These are phyloP conservation scores for Strigomonas galati DNA, from an alignment of 208 protist genomes.

Conservation along the genomic window DNA sequence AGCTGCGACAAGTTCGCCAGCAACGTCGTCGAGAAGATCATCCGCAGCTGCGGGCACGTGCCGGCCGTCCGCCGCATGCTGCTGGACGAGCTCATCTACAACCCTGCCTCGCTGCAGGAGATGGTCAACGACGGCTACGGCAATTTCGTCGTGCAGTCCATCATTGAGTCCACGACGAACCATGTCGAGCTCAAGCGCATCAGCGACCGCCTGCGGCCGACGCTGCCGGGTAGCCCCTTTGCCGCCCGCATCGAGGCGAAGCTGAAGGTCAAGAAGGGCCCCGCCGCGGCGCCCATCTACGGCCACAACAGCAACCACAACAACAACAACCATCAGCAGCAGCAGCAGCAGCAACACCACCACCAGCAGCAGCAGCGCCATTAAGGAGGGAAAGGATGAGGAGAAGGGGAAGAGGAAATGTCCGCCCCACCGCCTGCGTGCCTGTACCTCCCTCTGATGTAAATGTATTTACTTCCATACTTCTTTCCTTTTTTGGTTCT, in stretches of 20 bases:
- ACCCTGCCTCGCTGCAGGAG: conserved; percentile 69
- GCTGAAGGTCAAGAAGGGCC: conserved; percentile 21
- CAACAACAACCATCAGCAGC: conserved; percentile 11
- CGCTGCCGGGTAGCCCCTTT: conserved; percentile 43
- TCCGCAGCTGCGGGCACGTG: conserved; percentile 55
- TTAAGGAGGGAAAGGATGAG: background rate
- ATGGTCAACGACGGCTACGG: conserved; percentile 74
- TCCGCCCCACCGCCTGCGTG: background rate
- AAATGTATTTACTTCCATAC: background rate
- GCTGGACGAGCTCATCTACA: conserved; percentile 83
- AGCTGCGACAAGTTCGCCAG: conserved; percentile 81
- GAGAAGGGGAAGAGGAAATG: background rate
- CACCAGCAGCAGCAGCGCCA: conserved; percentile 8
- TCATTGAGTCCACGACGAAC: conserved; percentile 50
- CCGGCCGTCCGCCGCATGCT: conserved; percentile 61
- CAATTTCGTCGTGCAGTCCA: conserved; percentile 85
- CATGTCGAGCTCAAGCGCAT: conserved; percentile 64
- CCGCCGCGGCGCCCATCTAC: background rate
- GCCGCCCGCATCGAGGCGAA: conserved; percentile 37
- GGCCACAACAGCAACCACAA: conserved; percentile 3
- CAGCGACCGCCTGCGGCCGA: conserved; percentile 57
- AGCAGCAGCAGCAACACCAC: background rate
- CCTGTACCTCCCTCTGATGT: background rate
- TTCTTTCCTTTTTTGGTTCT: background rate
- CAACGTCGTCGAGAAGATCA: conserved; percentile 84